phyloP scores from a whole-genome alignment of 148 eudicot genomes.

The Arbutus unedo region DNA sequence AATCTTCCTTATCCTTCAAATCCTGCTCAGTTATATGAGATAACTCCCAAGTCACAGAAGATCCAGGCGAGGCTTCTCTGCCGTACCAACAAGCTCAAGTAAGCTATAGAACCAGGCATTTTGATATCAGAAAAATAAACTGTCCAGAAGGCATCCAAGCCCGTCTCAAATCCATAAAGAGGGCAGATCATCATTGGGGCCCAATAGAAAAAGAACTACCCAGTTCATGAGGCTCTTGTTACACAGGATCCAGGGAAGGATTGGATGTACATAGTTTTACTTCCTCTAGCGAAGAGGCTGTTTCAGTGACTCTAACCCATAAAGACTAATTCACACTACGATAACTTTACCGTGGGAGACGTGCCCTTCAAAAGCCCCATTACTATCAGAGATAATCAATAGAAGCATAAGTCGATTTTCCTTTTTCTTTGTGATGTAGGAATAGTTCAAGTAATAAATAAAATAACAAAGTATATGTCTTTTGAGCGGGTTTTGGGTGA shows the following conservation, averaged over 20 bases:
- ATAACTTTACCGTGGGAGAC: too few relatives aligned
- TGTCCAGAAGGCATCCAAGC: not conserved
- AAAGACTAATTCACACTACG: too few relatives aligned
- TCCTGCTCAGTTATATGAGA: constrained; percentile 37
- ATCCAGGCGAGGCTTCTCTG: constrained; percentile 38
- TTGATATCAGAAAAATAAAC: not conserved
- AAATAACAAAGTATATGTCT: too few relatives aligned
- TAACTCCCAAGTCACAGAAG: constrained; percentile 28
- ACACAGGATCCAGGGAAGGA: too few relatives aligned
- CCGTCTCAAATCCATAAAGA: not conserved
- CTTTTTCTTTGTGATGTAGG: too few relatives aligned
- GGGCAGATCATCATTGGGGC: not conserved
- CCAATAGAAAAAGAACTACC: too few relatives aligned
- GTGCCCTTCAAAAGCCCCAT: not conserved
- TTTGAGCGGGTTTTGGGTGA: too few relatives aligned
- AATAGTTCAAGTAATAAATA: too few relatives aligned
- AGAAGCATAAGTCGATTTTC: not conserved
- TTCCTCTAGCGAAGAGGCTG: too few relatives aligned
- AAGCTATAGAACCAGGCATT: constrained; percentile 14
- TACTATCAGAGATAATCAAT: not conserved
- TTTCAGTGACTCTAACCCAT: too few relatives aligned
- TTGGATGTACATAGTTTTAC: too few relatives aligned
- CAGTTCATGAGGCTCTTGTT: too few relatives aligned
- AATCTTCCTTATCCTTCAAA: constrained; percentile 43
- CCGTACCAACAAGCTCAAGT: constrained; percentile 55